Conservation (phyloP, 768 basidiomycete genomes). For the Termitomyces sp. region DNA sequence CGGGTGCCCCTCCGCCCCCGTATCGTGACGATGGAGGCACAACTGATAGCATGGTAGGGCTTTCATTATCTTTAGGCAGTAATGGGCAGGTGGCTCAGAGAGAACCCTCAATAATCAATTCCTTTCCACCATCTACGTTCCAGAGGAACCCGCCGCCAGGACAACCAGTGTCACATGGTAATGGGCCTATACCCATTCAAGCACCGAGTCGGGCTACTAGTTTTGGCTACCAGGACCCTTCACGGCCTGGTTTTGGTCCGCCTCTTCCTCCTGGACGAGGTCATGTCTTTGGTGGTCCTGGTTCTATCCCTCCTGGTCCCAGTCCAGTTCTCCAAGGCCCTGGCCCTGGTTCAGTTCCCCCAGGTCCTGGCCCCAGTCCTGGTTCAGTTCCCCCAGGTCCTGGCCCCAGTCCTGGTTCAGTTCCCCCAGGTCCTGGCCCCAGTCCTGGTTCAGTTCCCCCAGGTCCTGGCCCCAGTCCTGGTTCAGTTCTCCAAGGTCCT, state of each 20-base stretch:
- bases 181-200: slow-evolving; percentile 5
- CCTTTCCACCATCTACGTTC: slow-evolving; percentile 18
- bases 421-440: background rate
- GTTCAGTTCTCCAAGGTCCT: background rate
- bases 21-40: slow-evolving; percentile 16
- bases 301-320: background rate
- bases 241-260: slow-evolving; percentile 2
- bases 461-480: background rate
- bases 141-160: slow-evolving; percentile 21
- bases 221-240: background rate
- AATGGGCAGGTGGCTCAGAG: slow-evolving; percentile 25
- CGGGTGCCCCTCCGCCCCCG: slow-evolving; percentile 6
- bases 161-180: slow-evolving; percentile 29
- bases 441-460: too few relatives aligned
- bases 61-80: slow-evolving; percentile 24
- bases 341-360: too few relatives aligned
- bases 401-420: background rate
- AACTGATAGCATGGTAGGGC: slow-evolving; percentile 19
- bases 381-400: background rate
- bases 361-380: background rate
- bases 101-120: slow-evolving; percentile 22
- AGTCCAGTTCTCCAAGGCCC: background rate
- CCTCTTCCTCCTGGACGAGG: slow-evolving; percentile 1
- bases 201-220: slow-evolving; percentile 5
- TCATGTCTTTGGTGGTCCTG: background rate